A percentile compares a stretch with the other conserved stretches of the same genome.
phyloP scores from a whole-genome alignment of 371 early-diverging fungal species.

The Ordospora colligata region DNA sequence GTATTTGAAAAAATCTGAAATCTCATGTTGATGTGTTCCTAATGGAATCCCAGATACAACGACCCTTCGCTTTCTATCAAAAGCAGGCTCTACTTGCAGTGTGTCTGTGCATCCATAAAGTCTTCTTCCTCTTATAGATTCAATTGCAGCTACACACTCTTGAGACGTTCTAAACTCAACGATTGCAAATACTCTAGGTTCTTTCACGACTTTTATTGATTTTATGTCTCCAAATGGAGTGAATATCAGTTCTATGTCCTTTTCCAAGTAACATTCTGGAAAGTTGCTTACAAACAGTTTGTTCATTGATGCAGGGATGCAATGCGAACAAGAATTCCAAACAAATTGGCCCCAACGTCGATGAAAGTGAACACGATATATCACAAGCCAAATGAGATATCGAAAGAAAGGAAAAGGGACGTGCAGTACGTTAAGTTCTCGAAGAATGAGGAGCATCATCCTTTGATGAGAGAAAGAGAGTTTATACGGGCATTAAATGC shows the following conservation, averaged over 20 bases:
- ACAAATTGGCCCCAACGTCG: not conserved
- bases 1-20: slow-evolving; percentile 16
- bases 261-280: slow-evolving; percentile 18
- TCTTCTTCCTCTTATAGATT: not conserved
- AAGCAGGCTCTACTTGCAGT: slow-evolving; percentile 16
- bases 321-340: not conserved
- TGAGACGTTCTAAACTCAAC: not conserved
- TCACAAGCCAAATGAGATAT: slow-evolving; percentile 64
- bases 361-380: slow-evolving; percentile 77
- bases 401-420: slow-evolving; percentile 73
- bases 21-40: not conserved
- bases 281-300: slow-evolving; percentile 42
- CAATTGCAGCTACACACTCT: not conserved
- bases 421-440: slow-evolving; percentile 76
- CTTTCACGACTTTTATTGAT: not conserved
- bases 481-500: slow-evolving; percentile 88
- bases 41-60: slow-evolving; percentile 11
- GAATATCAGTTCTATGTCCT: slow-evolving; percentile 14
- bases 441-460: slow-evolving; percentile 77
- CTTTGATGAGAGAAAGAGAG: slow-evolving; percentile 86
- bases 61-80: slow-evolving; percentile 19
- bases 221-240: slow-evolving; percentile 11
- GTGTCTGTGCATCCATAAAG: not conserved
- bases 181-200: not conserved
- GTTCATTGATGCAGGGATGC: not conserved